Percentiles rank a stretch among this genome's conserved stretches.
Conservation (phyloP, 2,329 filamentous ascomycete genomes). For the Stemphylium beticola region DNA sequence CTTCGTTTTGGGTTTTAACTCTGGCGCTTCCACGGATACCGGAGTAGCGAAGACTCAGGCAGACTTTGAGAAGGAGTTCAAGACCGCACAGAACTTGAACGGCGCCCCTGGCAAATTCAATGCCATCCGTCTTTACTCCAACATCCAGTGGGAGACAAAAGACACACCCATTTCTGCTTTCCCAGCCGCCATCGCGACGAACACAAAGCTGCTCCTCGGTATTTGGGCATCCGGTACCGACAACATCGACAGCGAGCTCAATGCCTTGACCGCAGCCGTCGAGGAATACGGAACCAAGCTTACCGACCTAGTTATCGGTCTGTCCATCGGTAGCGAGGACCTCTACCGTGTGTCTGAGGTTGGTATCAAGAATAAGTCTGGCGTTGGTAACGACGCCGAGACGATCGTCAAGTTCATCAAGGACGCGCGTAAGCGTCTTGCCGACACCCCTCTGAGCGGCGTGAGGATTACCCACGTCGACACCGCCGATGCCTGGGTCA, state of each 20-base stretch:
- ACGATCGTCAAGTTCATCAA: constrained; percentile 66
- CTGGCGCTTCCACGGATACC: constrained; percentile 38
- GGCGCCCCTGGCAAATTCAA: constrained; percentile 70
- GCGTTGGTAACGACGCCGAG: constrained; percentile 67
- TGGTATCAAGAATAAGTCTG: constrained; percentile 67
- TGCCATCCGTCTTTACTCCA: constrained; percentile 74
- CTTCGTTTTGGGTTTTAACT: constrained; percentile 43
- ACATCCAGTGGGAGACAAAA: constrained; percentile 69
- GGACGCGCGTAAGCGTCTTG: constrained; percentile 56
- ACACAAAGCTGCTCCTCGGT: constrained; percentile 47
- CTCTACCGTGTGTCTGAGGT: constrained; percentile 74
- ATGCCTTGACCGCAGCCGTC: constrained; percentile 41
- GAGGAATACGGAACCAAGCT: constrained; percentile 56
- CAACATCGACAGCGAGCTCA: constrained; percentile 44
- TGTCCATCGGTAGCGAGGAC: constrained; percentile 49
- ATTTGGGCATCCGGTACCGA: constrained; percentile 61
- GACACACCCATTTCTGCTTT: constrained; percentile 65
- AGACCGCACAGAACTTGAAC: constrained; percentile 65
- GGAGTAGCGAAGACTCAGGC: constrained; percentile 60
- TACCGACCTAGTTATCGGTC: constrained; percentile 50
- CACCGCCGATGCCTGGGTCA: constrained; percentile 47
- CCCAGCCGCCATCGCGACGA: constrained; percentile 43
- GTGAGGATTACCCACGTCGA: constrained; percentile 54
- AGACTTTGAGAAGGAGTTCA: constrained; percentile 75
- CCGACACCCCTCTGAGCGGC: constrained; percentile 63